Evolutionary conservation across 768 basidiomycete species (phyloP).

Genomic region (Tremella yokohamensis): DNA sequence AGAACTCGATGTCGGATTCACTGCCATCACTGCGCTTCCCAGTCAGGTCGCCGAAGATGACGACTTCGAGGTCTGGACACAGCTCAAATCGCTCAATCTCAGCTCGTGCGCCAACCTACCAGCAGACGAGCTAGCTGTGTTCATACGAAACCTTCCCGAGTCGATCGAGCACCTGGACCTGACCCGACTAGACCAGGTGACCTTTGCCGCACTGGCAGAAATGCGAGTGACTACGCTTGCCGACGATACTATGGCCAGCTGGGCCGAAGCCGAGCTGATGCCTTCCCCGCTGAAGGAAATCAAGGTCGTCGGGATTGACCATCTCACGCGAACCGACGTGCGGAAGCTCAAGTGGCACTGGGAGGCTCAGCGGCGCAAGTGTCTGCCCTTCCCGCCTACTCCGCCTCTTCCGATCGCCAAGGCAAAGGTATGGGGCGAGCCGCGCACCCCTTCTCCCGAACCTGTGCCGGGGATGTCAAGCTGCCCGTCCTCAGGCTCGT

Average conservation of each 20-base stretch:
- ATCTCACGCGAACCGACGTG: slow-evolving; percentile 36
- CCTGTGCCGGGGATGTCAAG: neutral
- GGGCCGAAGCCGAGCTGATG: neutral
- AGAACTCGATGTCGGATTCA: slow-evolving; percentile 35
- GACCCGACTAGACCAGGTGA: slow-evolving; percentile 30
- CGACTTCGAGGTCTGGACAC: neutral
- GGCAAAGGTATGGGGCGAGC: slow-evolving; percentile 14
- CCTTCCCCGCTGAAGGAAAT: slow-evolving; percentile 26
- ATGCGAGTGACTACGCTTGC: slow-evolving; percentile 13
- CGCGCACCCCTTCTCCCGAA: slow-evolving; percentile 9
- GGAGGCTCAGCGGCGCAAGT: slow-evolving; percentile 25
- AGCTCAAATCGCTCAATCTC: slow-evolving; percentile 15
- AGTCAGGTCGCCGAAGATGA: neutral
- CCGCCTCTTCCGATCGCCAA: neutral
- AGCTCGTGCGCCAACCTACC: slow-evolving; percentile 27
- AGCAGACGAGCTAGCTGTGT: slow-evolving; percentile 9
- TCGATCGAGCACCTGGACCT: slow-evolving; percentile 26
- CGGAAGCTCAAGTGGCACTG: slow-evolving; percentile 31
- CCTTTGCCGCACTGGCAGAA: slow-evolving; percentile 20
- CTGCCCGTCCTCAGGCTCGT: slow-evolving; percentile 4
- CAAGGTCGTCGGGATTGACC: slow-evolving; percentile 41
- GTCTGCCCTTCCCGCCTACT: slow-evolving; percentile 6
- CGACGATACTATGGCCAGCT: neutral
- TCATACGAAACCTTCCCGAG: slow-evolving; percentile 24
- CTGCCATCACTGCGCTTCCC: slow-evolving; percentile 28